Evolutionary conservation across 1,284 basidiomycete species (phyloP), one percentile per base, ranked within the genome.

Genomic region (Rhodotorula sp.): DNA sequence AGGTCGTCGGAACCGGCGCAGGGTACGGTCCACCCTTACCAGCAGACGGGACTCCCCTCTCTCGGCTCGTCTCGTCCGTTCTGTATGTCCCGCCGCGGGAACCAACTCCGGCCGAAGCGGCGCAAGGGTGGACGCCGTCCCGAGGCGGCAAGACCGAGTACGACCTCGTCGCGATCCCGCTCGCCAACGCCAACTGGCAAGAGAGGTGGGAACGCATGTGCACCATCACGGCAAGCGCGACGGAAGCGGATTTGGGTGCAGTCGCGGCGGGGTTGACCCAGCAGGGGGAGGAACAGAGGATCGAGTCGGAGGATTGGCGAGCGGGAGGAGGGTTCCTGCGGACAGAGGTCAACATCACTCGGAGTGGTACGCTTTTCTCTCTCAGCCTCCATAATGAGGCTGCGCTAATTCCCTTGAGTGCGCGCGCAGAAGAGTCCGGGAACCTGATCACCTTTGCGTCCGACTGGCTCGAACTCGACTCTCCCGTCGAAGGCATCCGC

Each of bases 391-490:
- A 39, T 39, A 5, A 39, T 5, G 39, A 43, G 10, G 39, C 12
- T 43, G 39, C 10, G 39, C 39, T 43, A 15, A 52, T 23, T 14
- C 14, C 54, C n/a, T 29, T 29, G 0, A 26, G 14, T 15, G n/a
- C 6, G 52, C 54, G 26, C 15, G 56, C 77, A 93, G 93, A 96
- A 80, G 95, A 99, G 80, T 89, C 91, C 3, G 89, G 91, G 70
- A 86, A 86, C 49, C 84, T 92, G 31, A 87, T 91, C 26, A 90
- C 86, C 5, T 86, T 97, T 78, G 86, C 91, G 15, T 93, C 93
- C 21, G 91, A 92, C 70, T 99, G 97, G 97, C 85, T 99, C 18
- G 93, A 97, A 81, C 85, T 99, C 56, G 97, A 99, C 83, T 90
- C 93, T 18, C 84, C 87, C 2, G 94, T 97, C 81, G 92, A 95